These are phyloP conservation scores for Kodamaea kaohsiungensis DNA, from an alignment of 805 yeast genomes.

Conservation along the genomic window DNA sequence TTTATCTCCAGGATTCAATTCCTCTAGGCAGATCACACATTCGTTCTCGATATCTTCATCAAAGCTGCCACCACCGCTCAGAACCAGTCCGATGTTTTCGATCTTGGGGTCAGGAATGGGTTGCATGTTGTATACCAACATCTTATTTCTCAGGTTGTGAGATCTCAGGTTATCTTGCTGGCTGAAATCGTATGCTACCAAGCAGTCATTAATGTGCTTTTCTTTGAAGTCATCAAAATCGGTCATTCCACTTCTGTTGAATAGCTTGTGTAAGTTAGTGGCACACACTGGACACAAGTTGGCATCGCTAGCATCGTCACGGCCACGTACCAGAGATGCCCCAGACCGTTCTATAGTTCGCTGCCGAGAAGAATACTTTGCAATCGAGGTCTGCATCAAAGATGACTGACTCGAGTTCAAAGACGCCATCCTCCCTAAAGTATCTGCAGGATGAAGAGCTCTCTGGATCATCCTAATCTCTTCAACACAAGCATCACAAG, in stretches of 20 bases:
- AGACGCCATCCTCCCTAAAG: not conserved
- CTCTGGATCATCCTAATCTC: conserved; percentile 39
- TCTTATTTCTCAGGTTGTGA: conserved; percentile 62
- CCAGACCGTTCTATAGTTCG: conserved; percentile 6
- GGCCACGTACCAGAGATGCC: conserved; percentile 9
- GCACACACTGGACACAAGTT: conserved; percentile 46
- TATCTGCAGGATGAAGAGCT: conserved; percentile 14
- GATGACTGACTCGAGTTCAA: conserved; percentile 10
- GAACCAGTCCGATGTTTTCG: conserved; percentile 24
- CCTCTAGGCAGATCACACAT: conserved; percentile 94
- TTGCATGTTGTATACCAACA: conserved; percentile 74
- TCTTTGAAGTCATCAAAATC: conserved; percentile 49
- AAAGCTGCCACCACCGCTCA: conserved; percentile 19
- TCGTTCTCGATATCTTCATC: conserved; percentile 55
- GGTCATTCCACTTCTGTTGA: conserved; percentile 17
- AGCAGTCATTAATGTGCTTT: conserved; percentile 69
- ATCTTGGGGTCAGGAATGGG: conserved; percentile 45
- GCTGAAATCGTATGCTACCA: conserved; percentile 68
- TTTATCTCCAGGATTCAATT: conserved; percentile 78
- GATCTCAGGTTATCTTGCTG: conserved; percentile 51
- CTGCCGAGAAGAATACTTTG: conserved; percentile 5
- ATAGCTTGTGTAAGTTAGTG: conserved; percentile 26
- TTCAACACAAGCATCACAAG: conserved; percentile 72
- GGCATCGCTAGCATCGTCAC: conserved; percentile 31
- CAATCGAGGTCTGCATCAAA: conserved; percentile 2